Conservation (phyloP, 225 moss, liverwort and hornwort genomes). For the Pseudoscleropodium purum region DNA sequence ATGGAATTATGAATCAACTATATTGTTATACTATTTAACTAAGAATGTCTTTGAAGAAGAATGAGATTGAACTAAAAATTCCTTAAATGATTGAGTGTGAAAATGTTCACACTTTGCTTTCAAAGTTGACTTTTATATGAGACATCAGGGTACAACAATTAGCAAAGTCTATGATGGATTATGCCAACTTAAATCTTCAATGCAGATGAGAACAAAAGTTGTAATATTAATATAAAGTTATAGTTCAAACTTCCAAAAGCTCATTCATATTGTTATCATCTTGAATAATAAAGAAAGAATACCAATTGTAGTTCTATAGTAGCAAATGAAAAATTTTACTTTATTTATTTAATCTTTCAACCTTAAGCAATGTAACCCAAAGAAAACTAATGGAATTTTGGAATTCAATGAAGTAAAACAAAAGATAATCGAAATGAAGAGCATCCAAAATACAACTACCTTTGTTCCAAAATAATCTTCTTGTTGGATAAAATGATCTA, state of each 20-base stretch:
- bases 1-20: not conserved
- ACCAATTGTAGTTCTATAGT: not conserved
- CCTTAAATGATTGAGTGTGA: not conserved
- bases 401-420: not conserved
- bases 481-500: too few relatives aligned
- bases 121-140: not conserved
- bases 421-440: not conserved
- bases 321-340: not conserved
- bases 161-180: not conserved
- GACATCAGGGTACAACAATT: not conserved
- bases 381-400: not conserved
- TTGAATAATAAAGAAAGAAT: not conserved
- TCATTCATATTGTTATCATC: not conserved
- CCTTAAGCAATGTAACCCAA: not conserved
- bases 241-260: not conserved
- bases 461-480: too few relatives aligned
- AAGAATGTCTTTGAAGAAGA: not conserved
- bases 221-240: not conserved
- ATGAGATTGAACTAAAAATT: not conserved
- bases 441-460: not conserved
- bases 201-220: not conserved
- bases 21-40: not conserved
- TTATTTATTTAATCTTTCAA: not conserved
- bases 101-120: not conserved
- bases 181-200: not conserved